phyloP scores from a whole-genome alignment of 371 early-diverging fungal genomes.

The Blakeslea trispora region DNA sequence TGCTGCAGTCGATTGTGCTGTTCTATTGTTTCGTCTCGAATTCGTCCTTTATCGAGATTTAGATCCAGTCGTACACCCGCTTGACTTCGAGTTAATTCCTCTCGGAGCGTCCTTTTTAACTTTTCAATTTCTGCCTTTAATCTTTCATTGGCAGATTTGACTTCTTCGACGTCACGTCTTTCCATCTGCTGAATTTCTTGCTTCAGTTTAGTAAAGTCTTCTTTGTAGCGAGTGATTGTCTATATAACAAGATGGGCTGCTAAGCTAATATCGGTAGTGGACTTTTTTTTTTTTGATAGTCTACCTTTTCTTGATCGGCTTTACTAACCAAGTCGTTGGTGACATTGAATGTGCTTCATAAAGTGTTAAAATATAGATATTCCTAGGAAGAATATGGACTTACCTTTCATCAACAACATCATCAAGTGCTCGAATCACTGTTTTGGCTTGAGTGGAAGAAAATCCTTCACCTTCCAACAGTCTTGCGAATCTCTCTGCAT shows the following conservation, averaged over 20 bases:
- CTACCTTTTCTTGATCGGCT: conserved; percentile 83
- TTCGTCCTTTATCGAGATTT: conserved; percentile 88
- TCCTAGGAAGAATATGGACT: too few relatives aligned
- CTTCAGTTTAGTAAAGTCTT: conserved; percentile 87
- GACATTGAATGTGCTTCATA: conserved; percentile 56
- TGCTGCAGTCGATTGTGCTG: conserved; percentile 85
- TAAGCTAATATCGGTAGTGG: too few relatives aligned
- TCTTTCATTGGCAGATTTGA: conserved; percentile 82
- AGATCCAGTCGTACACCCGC: conserved; percentile 89
- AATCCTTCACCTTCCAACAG: conserved; percentile 81
- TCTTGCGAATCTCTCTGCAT: conserved; percentile 75
- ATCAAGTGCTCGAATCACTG: conserved; percentile 74
- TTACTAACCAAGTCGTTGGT: conserved; percentile 73
- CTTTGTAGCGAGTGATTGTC: conserved; percentile 81
- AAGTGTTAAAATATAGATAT: too few relatives aligned
- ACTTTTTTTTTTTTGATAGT: neutral
- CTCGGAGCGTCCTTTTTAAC: conserved; percentile 75
- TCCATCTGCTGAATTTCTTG: conserved; percentile 87
- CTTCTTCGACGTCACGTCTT: conserved; percentile 84
- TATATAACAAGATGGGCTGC: conserved; percentile 16
- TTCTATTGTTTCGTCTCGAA: conserved; percentile 80
- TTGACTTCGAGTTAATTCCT: conserved; percentile 88
- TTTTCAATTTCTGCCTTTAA: conserved; percentile 82
- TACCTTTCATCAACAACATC: conserved; percentile 84
- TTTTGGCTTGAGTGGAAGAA: conserved; percentile 68